Percentiles rank a stretch among this genome's conserved stretches.
Conservation (phyloP, 2,329 filamentous ascomycete genomes). For the Emericellopsis cladophorae region DNA sequence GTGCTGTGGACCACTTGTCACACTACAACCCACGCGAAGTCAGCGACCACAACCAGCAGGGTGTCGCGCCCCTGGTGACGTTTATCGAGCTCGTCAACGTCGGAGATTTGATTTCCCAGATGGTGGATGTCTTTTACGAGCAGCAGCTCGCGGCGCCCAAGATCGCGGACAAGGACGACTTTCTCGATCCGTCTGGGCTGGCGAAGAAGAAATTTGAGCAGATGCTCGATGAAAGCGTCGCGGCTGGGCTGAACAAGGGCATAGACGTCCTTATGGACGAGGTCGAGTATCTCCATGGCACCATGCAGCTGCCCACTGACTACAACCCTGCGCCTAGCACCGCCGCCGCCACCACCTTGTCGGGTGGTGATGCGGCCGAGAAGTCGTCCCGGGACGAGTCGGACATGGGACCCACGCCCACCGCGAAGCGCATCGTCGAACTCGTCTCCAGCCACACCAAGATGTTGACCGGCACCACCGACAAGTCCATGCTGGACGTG, state of each 20-base stretch:
- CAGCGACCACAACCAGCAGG: constrained; percentile 54
- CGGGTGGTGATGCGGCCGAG: not conserved
- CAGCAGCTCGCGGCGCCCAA: constrained; percentile 78
- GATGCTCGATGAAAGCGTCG: constrained; percentile 94
- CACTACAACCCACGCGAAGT: constrained; percentile 83
- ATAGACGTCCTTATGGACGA: constrained; percentile 98
- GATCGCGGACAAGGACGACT: constrained; percentile 86
- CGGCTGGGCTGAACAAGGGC: constrained; percentile 89
- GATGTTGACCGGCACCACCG: constrained; percentile 89
- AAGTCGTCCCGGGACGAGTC: constrained; percentile 9
- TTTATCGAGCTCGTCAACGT: constrained; percentile 98
- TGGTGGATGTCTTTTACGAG: constrained; percentile 97
- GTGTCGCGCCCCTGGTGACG: constrained; percentile 82
- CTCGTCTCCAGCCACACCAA: constrained; percentile 79
- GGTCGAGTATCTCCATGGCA: constrained; percentile 88
- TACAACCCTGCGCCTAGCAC: constrained; percentile 56
- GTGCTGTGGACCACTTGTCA: constrained; percentile 80
- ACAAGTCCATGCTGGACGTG: constrained; percentile 96
- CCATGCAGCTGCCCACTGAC: constrained; percentile 73
- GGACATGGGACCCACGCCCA: constrained; percentile 58
- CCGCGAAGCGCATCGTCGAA: constrained; percentile 69
- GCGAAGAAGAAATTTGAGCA: constrained; percentile 99
- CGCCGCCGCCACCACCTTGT: not conserved
- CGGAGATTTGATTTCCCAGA: constrained; percentile 93
- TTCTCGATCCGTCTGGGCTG: constrained; percentile 79